Base-by-base conservation (phyloP, 106 monocot species). In the Apostasia ramifera region DNA sequence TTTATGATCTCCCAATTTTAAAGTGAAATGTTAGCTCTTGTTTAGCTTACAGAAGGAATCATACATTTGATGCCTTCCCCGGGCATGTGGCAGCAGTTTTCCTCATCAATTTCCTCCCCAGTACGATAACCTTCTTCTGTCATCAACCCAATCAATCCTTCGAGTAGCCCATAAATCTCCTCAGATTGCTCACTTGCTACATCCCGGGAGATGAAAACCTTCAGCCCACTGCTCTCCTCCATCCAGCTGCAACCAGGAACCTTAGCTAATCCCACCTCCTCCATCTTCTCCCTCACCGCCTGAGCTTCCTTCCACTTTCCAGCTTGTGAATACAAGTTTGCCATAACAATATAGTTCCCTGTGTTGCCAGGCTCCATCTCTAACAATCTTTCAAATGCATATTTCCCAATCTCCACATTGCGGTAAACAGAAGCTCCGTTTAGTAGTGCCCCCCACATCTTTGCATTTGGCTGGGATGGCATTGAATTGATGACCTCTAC, bases 201-300 rank as follows among this genome's bases (percentile, higher is more conserved):
- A 74, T 71, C 73, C 6, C 66, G 53, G 4, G 77, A 61, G 2
- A 70, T 61, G 71, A 84, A 84, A 1, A 74, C 74, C 59, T 74
- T 73, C 66, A 70, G 8, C 10, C 74, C 71, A 40, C 77, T 50
- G 47, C 52, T 71, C 61, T 1, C 71, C 66, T 78, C 77, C 3
- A 81, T 81, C 81, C 84, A 85, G 53, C 81, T 85, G 49, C 81
- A 78, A 14, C 81, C 84, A 71, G 80, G 77, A 71, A 81, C 13
- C 67, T 81, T 84, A 4, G 10, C 67, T 74, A 81, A 43, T 45
- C 80, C 77, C 43, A 62, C 47, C 45, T 53, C 74, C 59, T 66
- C 64, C 84, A 85, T 57, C 57, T 63, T 85, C 39, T 61, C 71
- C 67, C 84, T 85, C 65, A 81, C 71, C 55, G 8, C 58, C 43